These are phyloP conservation scores for Trifolium fragiferum DNA, from an alignment of 306 rosid genomes.

Conservation along the genomic window DNA sequence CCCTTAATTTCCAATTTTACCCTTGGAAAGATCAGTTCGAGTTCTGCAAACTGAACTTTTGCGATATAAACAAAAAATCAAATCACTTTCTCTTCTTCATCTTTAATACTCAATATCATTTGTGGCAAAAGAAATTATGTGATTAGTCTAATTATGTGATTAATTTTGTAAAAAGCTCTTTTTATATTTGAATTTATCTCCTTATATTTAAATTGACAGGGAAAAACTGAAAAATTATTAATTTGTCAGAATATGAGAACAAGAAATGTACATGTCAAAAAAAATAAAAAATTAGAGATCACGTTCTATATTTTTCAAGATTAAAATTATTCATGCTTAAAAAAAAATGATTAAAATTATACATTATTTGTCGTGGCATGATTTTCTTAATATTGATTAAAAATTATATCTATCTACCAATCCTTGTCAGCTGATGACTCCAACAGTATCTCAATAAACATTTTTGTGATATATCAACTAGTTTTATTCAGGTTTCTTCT, in stretches of 20 bases:
- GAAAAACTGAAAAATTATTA: neutral
- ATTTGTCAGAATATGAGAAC: neutral
- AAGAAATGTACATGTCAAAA: neutral
- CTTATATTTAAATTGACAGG: neutral
- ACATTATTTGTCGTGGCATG: neutral
- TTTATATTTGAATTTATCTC: neutral
- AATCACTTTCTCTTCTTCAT: too few species aligned
- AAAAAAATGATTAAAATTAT: neutral
- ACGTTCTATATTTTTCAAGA: neutral
- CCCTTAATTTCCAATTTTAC: too few species aligned
- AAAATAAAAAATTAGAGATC: neutral
- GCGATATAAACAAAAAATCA: too few species aligned
- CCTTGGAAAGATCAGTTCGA: too few species aligned
- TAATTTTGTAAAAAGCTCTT: neutral
- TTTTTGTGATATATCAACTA: neutral
- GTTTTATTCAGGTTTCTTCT: neutral
- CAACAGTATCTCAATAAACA: conserved; percentile 1
- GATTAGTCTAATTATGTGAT: neutral
- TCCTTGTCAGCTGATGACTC: neutral
- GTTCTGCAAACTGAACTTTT: too few species aligned
- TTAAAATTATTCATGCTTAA: neutral
- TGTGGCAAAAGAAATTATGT: neutral
- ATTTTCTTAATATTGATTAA: neutral
- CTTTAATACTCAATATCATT: too few species aligned
- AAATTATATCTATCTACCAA: neutral